Evolutionary conservation across 192 early-diverging fungal genomes (phyloP), one percentile per base, ranked within the genome.

Genomic region (Rhizoclosmatium globosum): DNA sequence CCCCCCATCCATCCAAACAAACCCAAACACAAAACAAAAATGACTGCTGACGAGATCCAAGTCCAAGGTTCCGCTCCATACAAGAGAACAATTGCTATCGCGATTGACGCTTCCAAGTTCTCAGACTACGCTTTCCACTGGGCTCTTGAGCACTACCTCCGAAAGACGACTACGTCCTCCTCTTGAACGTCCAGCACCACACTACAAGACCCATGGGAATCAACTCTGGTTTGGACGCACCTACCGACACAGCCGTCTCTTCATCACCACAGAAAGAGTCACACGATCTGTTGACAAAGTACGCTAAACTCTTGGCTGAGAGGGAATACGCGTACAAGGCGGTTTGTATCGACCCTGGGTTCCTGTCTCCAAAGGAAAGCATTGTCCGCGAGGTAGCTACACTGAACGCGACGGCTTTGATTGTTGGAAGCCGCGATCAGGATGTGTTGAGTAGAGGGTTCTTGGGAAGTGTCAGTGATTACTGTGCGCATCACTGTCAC

Each of bases 91-190:
- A 65, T 85, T 45, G 75, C 75, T 48, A 70, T 85, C 43, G 80
- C 81, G 17, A 47, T 85, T 47, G 84, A 85, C 50, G 38, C 43
- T 42, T 78, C 78, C 39, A 59, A 77, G 47, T 59, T 66, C 58
- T 72, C 79, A 3, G 41, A 70, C 31, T 42, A 73, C 21, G 73
- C 79, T 23, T 68, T 85, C 59, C 50, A 80, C 45, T 81, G 79
- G 79, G 76, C 84, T 50, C 11, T 85, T 17, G 67, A 70, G 9
- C 77, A 85, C 68, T 21, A 74, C 50, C 44, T 85, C 39, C 74
- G 71, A 15, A 69, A 4, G 48, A 71, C 42, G 83, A 85, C 72
- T 76, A 71, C 48, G 79, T 85, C 47, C 45, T 85, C 21, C 78
- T 85, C 9, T 70, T 85, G 62, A 23, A 48, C 23, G 69, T 71